Conservation (phyloP, 768 basidiomycete genomes). For the Agaricus bisporus region DNA sequence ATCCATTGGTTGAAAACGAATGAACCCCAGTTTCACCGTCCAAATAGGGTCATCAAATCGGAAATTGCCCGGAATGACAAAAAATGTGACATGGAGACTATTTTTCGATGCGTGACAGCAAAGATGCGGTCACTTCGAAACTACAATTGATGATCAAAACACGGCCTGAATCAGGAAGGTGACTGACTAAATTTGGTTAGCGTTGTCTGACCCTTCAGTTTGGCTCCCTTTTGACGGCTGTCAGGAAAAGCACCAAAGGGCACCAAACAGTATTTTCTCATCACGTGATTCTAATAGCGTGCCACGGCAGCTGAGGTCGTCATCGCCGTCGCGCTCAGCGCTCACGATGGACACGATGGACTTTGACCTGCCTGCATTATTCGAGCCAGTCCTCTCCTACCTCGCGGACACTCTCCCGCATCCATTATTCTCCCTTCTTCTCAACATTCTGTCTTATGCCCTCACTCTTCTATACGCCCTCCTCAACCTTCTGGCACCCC, state of each 20-base stretch:
- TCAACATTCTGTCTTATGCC: constrained; percentile 45
- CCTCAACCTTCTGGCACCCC: constrained; percentile 37
- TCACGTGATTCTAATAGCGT: constrained; percentile 3
- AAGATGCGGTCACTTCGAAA: constrained; percentile 10
- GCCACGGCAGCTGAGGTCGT: background rate
- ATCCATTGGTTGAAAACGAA: constrained; percentile 21
- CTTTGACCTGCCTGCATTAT: constrained; percentile 34
- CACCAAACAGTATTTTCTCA: background rate
- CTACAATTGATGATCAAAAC: constrained; percentile 9
- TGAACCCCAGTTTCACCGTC: constrained; percentile 22
- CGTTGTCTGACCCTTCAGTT: background rate
- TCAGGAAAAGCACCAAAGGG: constrained; percentile 1
- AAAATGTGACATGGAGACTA: constrained; percentile 1
- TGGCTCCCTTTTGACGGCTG: constrained; percentile 3
- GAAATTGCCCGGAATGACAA: background rate
- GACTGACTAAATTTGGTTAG: constrained; percentile 8
- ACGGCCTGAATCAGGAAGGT: constrained; percentile 10
- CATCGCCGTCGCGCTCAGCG: background rate
- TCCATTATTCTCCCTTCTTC: constrained; percentile 45
- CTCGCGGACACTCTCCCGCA: constrained; percentile 50
- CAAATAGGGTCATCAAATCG: constrained; percentile 2
- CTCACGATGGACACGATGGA: constrained; percentile 15
- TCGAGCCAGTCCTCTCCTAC: constrained; percentile 50
- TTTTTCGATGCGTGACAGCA: constrained; percentile 3
- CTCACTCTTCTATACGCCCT: constrained; percentile 46